Percentiles rank a stretch among this genome's conserved stretches.
phyloP scores from a whole-genome alignment of 2,329 filamentous ascomycete genomes.

The Apiospora arundinis region DNA sequence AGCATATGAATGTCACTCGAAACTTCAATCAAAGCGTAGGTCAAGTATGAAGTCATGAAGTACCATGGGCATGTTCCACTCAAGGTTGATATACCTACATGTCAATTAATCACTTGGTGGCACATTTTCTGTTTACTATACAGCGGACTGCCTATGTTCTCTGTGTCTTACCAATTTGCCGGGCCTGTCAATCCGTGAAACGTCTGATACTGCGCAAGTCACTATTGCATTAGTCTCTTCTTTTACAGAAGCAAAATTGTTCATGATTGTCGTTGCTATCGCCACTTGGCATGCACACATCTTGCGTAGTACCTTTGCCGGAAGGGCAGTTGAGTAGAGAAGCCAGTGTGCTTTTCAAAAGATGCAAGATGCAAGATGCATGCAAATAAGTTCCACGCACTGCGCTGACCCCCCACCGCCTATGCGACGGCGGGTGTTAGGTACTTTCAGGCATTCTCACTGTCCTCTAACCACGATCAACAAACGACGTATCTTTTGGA shows the following conservation, averaged over 20 bases:
- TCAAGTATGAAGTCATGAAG: neutral
- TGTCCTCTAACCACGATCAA: neutral
- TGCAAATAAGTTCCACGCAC: neutral
- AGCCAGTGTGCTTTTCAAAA: neutral
- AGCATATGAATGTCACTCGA: neutral
- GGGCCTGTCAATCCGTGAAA: neutral
- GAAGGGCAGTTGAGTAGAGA: neutral
- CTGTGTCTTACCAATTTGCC: slow-evolving; percentile 4
- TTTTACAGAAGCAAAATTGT: neutral
- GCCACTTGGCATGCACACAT: neutral
- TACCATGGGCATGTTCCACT: neutral
- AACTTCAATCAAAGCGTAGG: neutral
- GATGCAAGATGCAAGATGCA: neutral
- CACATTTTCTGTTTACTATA: neutral
- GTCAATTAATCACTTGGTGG: neutral
- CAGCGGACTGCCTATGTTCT: neutral
- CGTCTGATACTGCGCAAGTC: neutral
- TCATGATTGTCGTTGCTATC: neutral
- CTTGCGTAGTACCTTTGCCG: neutral
- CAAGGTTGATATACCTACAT: neutral
- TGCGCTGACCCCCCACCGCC: slow-evolving; percentile 2
- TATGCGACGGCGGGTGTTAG: slow-evolving; percentile 2
- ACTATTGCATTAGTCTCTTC: neutral
- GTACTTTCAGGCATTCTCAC: slow-evolving; percentile 5
- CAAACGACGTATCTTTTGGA: neutral